phyloP scores from a whole-genome alignment of 495 filamentous ascomycete species.

The Daldinia vernicosa region DNA sequence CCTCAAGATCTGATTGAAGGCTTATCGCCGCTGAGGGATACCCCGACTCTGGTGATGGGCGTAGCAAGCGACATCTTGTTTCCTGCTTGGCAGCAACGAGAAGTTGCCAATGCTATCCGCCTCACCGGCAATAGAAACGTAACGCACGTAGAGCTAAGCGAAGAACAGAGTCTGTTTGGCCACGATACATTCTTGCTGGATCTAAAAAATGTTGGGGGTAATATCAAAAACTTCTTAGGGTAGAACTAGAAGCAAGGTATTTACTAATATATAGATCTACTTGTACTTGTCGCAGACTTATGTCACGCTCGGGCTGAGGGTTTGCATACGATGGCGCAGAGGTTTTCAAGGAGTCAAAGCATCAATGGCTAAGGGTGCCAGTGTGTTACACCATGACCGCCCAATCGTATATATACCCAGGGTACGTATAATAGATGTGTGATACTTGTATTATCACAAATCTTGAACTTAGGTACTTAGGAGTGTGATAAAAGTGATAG shows the following conservation, averaged over 20 bases:
- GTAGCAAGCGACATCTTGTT: slow-evolving; percentile 97
- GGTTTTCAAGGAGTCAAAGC: not conserved
- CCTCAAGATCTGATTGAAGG: slow-evolving; percentile 83
- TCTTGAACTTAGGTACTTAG: not conserved
- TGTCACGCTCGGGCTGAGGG: not conserved
- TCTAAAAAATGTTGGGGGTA: slow-evolving; percentile 87
- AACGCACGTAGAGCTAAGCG: slow-evolving; percentile 87
- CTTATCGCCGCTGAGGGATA: slow-evolving; percentile 72
- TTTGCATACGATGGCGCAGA: slow-evolving; percentile 13
- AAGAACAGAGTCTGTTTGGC: slow-evolving; percentile 91
- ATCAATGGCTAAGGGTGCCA: not conserved
- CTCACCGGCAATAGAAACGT: slow-evolving; percentile 79
- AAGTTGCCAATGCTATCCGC: slow-evolving; percentile 86
- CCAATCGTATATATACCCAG: not conserved
- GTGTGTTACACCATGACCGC: not conserved
- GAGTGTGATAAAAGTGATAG: not conserved
- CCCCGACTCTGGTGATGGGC: slow-evolving; percentile 86
- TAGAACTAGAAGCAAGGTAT: slow-evolving; percentile 41
- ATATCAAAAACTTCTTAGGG: slow-evolving; percentile 78
- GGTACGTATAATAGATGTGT: not conserved
- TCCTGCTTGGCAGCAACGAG: slow-evolving; percentile 97
- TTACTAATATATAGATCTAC: not conserved
- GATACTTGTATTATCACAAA: not conserved
- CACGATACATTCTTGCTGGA: slow-evolving; percentile 98
- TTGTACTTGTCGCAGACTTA: not conserved